Evolutionary conservation across 2,329 filamentous ascomycete species (phyloP), one percentile per base, ranked within the genome.

Genomic region (Phoma sp.): DNA sequence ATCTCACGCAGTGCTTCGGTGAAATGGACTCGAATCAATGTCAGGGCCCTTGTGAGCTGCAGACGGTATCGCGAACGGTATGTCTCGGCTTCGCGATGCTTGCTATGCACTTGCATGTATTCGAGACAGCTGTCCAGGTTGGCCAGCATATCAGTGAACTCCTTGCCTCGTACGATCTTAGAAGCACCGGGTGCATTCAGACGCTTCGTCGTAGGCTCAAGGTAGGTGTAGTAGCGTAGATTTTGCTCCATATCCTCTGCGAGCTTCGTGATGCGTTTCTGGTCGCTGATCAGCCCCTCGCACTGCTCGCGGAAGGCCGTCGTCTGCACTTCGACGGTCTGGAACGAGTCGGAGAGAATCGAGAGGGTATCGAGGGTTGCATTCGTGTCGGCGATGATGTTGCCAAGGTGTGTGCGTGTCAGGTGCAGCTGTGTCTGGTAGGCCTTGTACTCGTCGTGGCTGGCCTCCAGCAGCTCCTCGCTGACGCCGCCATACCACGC

Each of bases 231-330:
- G 75, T 96, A 97, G 69, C 93, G 88, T n/a, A 97, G 80, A 65
- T 97, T 96, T 23, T 90, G 89, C 24, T 90, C 89, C 52, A 99
- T 89, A 54, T 92, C 88, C 62, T 96, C 86, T 2, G 92, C 91
- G 37, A 99, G 82, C 61, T 83, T 84, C 58, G 90, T 87, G 36
- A 97, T 82, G 23, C 90, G 86, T 65, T 83, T 86, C 76, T 98
- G 92, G 66, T 96, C 93, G 1, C 84, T 81, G 27, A 98, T 79
- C 2, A 99, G 82, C 52, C 91, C 89, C 70, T 97, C 91, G 75
- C 95, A 99, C 75, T 96, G 92, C 41, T 89, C 86, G 71, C 93
- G 90, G 78, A 99, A 98, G 11, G 89, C 88, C n/a, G 89, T 90
- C 0, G 95, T 99, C 77, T 98, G 93, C 8, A 85, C 81, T 66